Percentiles rank a stretch among this genome's conserved stretches.
Evolutionary conservation across 2,329 filamentous ascomycete species (phyloP).

Genomic region (Epichloe elymi): DNA sequence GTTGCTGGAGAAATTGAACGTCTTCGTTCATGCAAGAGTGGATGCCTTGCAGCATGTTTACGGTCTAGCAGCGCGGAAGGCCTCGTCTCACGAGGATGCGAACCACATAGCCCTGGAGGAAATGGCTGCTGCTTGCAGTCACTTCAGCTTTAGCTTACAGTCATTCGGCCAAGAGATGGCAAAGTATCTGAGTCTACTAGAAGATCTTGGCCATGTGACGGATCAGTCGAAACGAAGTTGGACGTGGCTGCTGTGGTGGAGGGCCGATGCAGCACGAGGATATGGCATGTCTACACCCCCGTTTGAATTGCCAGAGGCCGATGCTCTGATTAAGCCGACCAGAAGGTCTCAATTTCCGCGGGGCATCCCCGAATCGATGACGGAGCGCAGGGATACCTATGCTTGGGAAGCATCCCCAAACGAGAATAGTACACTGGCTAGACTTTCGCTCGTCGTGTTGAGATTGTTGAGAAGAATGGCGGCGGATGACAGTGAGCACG

Average conservation of each 20-base stretch:
- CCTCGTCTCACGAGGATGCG: slow-evolving; percentile 52
- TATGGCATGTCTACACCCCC: slow-evolving; percentile 9
- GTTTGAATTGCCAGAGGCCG: slow-evolving; percentile 19
- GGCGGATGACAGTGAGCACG: slow-evolving; percentile 33
- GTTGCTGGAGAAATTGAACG: slow-evolving; percentile 56
- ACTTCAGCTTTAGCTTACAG: slow-evolving; percentile 79
- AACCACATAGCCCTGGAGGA: slow-evolving; percentile 82
- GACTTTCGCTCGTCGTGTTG: slow-evolving; percentile 28
- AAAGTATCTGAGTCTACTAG: slow-evolving; percentile 62
- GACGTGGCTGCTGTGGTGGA: slow-evolving; percentile 72
- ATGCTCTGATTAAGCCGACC: slow-evolving; percentile 25
- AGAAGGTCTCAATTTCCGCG: slow-evolving; percentile 34
- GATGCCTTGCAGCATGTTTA: slow-evolving; percentile 66
- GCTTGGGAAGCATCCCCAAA: slow-evolving; percentile 34
- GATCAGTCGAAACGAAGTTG: slow-evolving; percentile 51
- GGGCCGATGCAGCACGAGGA: not conserved
- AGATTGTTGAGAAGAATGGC: slow-evolving; percentile 28
- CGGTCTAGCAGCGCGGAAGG: slow-evolving; percentile 52
- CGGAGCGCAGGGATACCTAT: slow-evolving; percentile 31
- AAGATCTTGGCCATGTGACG: slow-evolving; percentile 61
- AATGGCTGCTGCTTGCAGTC: slow-evolving; percentile 80
- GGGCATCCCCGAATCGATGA: slow-evolving; percentile 36
- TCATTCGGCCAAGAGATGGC: slow-evolving; percentile 80
- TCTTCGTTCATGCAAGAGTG: slow-evolving; percentile 60
- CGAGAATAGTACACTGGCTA: slow-evolving; percentile 25